Conservation (phyloP, 345 rosid genomes). For the Citrus maxima region DNA sequence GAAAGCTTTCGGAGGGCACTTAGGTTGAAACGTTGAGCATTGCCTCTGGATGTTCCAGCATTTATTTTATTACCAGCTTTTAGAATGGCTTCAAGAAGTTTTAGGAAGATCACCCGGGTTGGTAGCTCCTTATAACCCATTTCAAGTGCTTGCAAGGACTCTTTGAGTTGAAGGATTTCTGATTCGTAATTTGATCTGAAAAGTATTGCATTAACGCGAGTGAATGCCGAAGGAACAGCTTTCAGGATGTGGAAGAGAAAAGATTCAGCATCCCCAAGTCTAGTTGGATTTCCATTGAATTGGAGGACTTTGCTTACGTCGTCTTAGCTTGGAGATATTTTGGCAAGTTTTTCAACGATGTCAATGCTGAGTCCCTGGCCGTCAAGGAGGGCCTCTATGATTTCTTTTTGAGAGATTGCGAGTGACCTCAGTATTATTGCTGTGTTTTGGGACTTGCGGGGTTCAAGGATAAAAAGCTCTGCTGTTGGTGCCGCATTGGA, state of each 20-base stretch:
- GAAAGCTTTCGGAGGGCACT: conserved; percentile 62
- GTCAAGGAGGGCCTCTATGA: conserved; percentile 42
- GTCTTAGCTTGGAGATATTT: conserved; percentile 65
- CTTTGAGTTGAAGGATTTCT: conserved; percentile 57
- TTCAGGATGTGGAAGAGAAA: conserved; percentile 56
- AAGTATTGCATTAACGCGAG: conserved; percentile 56
- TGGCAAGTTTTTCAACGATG: conserved; percentile 64
- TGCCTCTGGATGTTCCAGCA: conserved; percentile 85
- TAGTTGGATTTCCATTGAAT: conserved; percentile 42
- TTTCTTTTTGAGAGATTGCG: conserved; percentile 36
- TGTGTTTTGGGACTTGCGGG: conserved; percentile 53
- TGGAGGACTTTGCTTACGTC: conserved; percentile 56
- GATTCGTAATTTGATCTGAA: conserved; percentile 60
- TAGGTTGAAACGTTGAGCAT: conserved; percentile 77
- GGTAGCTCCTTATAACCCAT: conserved; percentile 63
- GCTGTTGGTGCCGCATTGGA: conserved; percentile 25
- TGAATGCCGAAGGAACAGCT: conserved; percentile 68
- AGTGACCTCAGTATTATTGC: conserved; percentile 58
- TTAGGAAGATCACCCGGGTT: conserved; percentile 63
- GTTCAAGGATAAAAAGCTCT: conserved; percentile 46
- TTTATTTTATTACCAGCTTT: conserved; percentile 89
- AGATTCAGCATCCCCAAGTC: conserved; percentile 71
- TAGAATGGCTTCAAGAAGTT: conserved; percentile 79
- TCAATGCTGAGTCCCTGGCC: conserved; percentile 54
- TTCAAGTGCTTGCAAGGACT: conserved; percentile 52